Percentiles rank a stretch among this genome's conserved stretches.
Evolutionary conservation across 345 rosid genomes (phyloP).

Genomic region (Angophora floribunda): DNA sequence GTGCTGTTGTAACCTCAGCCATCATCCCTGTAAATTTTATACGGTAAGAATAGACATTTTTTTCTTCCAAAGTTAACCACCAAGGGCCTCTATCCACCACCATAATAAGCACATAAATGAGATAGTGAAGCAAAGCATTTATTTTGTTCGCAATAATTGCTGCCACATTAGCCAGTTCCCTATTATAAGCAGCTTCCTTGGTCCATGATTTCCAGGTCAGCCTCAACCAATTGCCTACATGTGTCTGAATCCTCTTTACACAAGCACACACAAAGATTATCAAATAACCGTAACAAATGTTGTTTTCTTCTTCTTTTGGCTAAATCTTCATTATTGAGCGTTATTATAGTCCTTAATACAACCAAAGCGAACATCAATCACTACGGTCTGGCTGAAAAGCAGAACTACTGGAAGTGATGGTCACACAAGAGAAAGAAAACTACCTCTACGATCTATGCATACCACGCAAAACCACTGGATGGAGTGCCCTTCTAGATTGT

Average conservation of each 20-base stretch:
- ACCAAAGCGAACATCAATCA: neutral
- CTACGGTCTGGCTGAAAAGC: neutral
- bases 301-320: neutral
- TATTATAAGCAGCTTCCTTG: neutral
- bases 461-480: constrained; percentile 86
- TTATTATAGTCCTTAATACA: neutral
- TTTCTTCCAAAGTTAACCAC: neutral
- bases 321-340: neutral
- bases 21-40: constrained; percentile 52
- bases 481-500: constrained; percentile 84
- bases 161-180: neutral
- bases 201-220: neutral
- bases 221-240: neutral
- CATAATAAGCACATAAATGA: neutral
- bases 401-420: neutral
- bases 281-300: neutral
- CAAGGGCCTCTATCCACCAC: neutral
- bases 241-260: neutral
- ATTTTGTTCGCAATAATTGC: neutral
- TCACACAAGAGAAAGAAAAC: neutral
- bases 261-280: neutral
- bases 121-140: neutral
- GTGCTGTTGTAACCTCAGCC: constrained; percentile 76
- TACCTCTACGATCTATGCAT: constrained; percentile 86
- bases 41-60: neutral